Percentiles rank a stretch among this genome's conserved stretches.
Evolutionary conservation across 257 asterid species (phyloP).

Genomic region (Ilex aquifolium): DNA sequence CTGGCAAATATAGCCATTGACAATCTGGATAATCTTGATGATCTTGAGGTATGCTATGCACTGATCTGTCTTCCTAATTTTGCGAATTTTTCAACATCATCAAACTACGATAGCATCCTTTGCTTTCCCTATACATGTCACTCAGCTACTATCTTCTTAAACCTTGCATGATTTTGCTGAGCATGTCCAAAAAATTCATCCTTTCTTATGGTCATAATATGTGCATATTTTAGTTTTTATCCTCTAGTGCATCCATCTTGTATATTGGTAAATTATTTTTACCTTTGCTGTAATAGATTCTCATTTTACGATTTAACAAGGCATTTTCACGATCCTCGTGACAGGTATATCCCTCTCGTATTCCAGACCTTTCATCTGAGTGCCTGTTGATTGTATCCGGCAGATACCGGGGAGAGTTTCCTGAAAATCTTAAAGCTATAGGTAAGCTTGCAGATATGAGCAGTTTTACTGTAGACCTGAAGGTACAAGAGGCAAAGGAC

Average conservation of each 20-base stretch:
- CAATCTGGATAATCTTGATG: slow-evolving; percentile 60
- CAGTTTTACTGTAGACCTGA: slow-evolving; percentile 45
- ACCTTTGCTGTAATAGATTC: neutral
- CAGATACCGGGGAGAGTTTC: slow-evolving; percentile 78
- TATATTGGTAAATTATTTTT: neutral
- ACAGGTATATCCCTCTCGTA: slow-evolving; percentile 77
- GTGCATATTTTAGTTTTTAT: neutral
- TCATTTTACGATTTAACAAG: slow-evolving; percentile 13
- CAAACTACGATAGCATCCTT: no score
- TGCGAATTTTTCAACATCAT: neutral
- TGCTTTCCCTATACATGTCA: no score
- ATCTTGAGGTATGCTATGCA: slow-evolving; percentile 50
- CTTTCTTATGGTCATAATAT: no score
- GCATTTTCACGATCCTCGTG: slow-evolving; percentile 16
- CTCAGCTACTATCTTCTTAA: no score
- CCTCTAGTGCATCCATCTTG: neutral
- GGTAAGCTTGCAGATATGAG: slow-evolving; percentile 61
- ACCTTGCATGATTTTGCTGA: no score
- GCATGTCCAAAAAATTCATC: no score
- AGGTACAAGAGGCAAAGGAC: slow-evolving; percentile 58
- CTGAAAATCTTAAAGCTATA: slow-evolving; percentile 45
- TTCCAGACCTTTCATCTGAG: slow-evolving; percentile 78
- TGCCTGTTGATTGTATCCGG: slow-evolving; percentile 78
- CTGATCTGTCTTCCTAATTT: slow-evolving; percentile 1
- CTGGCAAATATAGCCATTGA: slow-evolving; percentile 64